Percentiles rank a stretch among this genome's conserved stretches.
Conservation (phyloP, 164 flowering plant genomes). For the Berberis thunbergii region DNA sequence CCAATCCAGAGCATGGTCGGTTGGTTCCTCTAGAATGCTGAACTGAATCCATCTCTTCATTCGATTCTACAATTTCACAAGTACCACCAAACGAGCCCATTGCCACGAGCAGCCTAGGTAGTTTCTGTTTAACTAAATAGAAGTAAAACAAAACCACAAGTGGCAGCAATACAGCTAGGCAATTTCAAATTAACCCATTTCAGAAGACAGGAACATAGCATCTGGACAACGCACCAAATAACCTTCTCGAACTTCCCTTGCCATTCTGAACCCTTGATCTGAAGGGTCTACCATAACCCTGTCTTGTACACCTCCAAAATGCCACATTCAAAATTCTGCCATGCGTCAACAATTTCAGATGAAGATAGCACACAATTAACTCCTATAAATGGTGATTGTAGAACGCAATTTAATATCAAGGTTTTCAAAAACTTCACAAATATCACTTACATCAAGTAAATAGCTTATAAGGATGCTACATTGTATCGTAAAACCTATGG, state of each 20-base stretch:
- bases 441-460: too few species aligned
- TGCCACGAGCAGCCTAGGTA: background rate
- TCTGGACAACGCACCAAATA: background rate
- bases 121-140: slow-evolving; percentile 1
- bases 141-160: slow-evolving; percentile 3
- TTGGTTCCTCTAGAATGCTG: slow-evolving; percentile 13
- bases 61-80: slow-evolving; percentile 61
- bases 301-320: too few species aligned
- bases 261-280: background rate
- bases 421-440: too few species aligned
- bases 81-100: slow-evolving; percentile 32
- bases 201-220: slow-evolving; percentile 1
- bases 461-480: too few species aligned
- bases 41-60: slow-evolving; percentile 26
- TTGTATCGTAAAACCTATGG: too few species aligned
- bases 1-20: slow-evolving; percentile 11
- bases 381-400: too few species aligned
- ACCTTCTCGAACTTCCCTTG: background rate
- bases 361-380: too few species aligned
- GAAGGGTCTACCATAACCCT: background rate
- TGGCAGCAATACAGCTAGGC: background rate
- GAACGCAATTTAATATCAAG: too few species aligned
- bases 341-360: too few species aligned
- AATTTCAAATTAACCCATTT: slow-evolving; percentile 27
- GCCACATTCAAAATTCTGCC: too few species aligned